Conservation (phyloP, 352 stramenopile species). For the Pythium apleroticum region DNA sequence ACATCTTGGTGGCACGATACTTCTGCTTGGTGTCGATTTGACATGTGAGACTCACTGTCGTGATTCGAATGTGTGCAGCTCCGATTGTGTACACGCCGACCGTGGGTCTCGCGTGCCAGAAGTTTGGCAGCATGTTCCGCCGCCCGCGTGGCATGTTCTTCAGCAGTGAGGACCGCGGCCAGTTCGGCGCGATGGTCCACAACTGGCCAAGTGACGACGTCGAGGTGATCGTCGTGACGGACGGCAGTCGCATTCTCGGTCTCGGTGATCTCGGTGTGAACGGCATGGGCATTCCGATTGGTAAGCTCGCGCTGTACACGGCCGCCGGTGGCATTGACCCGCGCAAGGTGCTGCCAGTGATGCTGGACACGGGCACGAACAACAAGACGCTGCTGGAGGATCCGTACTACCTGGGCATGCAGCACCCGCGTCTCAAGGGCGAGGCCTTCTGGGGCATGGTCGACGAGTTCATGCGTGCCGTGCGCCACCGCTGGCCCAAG, state of each 20-base stretch:
- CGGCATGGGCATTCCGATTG: conserved; percentile 98
- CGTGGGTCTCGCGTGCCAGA: conserved; percentile 92
- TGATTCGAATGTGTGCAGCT: conserved; percentile 34
- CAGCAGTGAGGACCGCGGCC: conserved; percentile 87
- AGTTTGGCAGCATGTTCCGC: conserved; percentile 91
- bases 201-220: conserved; percentile 97
- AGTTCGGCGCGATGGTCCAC: conserved; percentile 90
- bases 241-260: conserved; percentile 95
- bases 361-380: conserved; percentile 96
- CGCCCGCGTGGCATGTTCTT: conserved; percentile 95
- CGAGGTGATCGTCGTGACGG: conserved; percentile 97
- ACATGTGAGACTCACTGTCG: background rate
- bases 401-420: conserved; percentile 94
- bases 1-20: no score
- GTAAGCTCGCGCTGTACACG: conserved; percentile 95
- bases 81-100: conserved; percentile 98
- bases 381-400: conserved; percentile 94
- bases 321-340: conserved; percentile 94
- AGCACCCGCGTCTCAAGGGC: conserved; percentile 88
- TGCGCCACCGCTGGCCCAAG: conserved; percentile 89
- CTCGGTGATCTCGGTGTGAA: conserved; percentile 96
- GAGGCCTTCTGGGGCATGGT: conserved; percentile 95
- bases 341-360: conserved; percentile 93
- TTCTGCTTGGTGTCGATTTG: conserved; percentile 8
- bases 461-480: conserved; percentile 91